Base-by-base conservation (phyloP, 2,329 filamentous ascomycete genomes). In the Ophiosphaerella korrae region DNA sequence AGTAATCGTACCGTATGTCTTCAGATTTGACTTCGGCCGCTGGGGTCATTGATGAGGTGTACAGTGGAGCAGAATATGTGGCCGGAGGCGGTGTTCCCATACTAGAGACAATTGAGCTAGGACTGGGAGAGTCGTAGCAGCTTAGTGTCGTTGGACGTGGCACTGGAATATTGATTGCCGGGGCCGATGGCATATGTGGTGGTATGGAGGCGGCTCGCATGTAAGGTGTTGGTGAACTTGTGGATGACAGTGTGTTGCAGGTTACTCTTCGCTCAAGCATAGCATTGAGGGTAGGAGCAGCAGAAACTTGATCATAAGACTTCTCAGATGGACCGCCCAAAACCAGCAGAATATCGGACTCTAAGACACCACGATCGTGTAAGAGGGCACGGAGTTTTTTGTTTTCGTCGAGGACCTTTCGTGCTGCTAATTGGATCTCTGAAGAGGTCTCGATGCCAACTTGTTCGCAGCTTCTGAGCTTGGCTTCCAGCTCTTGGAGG, bases 351-450 rank as follows among this genome's bases (percentile, higher is more conserved):
- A 89, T 80, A 37, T 82, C 80, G 7, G 78, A 74, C 52, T 87
- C 82, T 36, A 75, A 70, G 18, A 88, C 74, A 3, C 87, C 87
- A 58, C 82, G 76, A 37, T 79, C 74, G 44, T 78, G 75, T 31
- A 90, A 77, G 14, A 91, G 75, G 13, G 74, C 74, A 18, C 87
- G 79, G 48, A 92, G 77, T 45, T 81, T 81, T 51, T 76, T 80
- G 69, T 92, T 92, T 71, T 92, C 88, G 13, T 87, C 84, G 4
- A 84, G 80, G 2, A 91, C 88, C 47, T 77, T 82, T 48, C 86
- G 78, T 2, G 88, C 88, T 0, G 88, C 88, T 43, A 80, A 75
- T 67, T 92, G 89, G 9, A 92, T 84, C 65, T 90, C 87, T n/a
- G 81, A 77, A 1, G 85, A 87, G 3, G 87, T 88, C 63, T 88